Conservation (phyloP, 2,329 filamentous ascomycete species). For the Cordyceps pruinosa region DNA sequence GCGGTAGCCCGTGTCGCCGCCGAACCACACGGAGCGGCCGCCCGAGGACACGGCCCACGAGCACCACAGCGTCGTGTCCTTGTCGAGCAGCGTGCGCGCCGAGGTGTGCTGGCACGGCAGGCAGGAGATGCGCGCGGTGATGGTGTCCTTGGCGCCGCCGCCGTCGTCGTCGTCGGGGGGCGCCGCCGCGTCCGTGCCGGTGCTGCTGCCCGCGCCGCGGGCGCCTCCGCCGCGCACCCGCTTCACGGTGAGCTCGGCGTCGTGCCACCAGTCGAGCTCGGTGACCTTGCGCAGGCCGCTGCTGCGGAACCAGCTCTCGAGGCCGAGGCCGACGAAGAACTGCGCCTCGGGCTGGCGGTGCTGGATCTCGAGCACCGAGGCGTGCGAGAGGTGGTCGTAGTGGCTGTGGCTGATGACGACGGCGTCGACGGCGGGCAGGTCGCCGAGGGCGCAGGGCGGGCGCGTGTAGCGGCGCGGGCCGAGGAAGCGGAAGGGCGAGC, state of each 20-base stretch:
- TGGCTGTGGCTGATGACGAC: conserved; percentile 85
- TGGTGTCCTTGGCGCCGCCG: conserved; percentile 32
- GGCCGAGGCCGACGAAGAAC: conserved; percentile 80
- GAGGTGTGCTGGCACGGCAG: conserved; percentile 81
- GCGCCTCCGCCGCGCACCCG: conserved; percentile 24
- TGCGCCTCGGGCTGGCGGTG: conserved; percentile 69
- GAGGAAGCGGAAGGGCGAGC: conserved; percentile 65
- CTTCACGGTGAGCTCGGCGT: conserved; percentile 61
- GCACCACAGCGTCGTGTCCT: conserved; percentile 73
- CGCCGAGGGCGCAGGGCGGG: conserved; percentile 66
- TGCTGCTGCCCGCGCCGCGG: background rate
- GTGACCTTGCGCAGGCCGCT: conserved; percentile 70
- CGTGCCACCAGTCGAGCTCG: conserved; percentile 94
- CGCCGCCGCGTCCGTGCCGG: background rate
- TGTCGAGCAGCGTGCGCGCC: conserved; percentile 62
- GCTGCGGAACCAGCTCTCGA: conserved; percentile 73
- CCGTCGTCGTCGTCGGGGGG: background rate
- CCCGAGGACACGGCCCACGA: conserved; percentile 75
- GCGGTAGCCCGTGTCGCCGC: conserved; percentile 85
- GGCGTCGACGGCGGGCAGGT: conserved; percentile 70
- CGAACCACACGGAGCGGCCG: conserved; percentile 78
- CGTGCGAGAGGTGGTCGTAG: conserved; percentile 84
- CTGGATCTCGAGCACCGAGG: conserved; percentile 64
- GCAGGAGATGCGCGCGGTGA: conserved; percentile 67
- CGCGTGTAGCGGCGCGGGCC: conserved; percentile 74